Evolutionary conservation across 202 grass and related monocot genomes (phyloP), one percentile per base, ranked within the genome.

Genomic region (Zizania palustris): DNA sequence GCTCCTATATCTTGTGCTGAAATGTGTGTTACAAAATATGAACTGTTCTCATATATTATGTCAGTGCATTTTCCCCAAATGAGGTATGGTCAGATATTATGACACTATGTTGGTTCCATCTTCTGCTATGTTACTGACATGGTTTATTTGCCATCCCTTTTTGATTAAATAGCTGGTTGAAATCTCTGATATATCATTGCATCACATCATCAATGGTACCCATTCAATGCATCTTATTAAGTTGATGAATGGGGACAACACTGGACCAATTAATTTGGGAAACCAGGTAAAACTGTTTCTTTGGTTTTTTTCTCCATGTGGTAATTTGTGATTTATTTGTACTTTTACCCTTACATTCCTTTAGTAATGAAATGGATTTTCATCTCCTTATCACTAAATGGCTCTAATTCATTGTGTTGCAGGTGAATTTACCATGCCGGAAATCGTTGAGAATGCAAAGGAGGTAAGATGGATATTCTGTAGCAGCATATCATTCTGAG

Each of bases 391-490:
- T 15, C 34, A 42, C 62, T 18, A 48, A 78, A 60, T 69, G 60
- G 2, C 11, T 19, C 16, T 66, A 15, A 64, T 41, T 59, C 78
- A 22, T 28, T 28, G 13, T 76, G 63, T 43, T 64, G 11, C 80
- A 99, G 96, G 96, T 88, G 96, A 99, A 87, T 99, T 99, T 67
- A 99, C 96, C 62, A 99, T 99, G 92, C 80, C 93, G 83, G 96
- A 99, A 76, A 89, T 99, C 9, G 96, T 92, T 14, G 92, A 99
- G 89, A 92, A 91, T 10, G 92, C 96, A 49, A 99, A 99, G 65
- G 96, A 99, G 96, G 96, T 91, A 81, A 82, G 81, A 57, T 41
- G 14, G 14, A 45, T 81, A 43, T 42, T 43, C 41, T 60, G 11
- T 37, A 41, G 6, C 6, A 1, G 9, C 10, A 48, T 42, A 80